Conservation (phyloP, 768 basidiomycete genomes). For the Boletus edulis region DNA sequence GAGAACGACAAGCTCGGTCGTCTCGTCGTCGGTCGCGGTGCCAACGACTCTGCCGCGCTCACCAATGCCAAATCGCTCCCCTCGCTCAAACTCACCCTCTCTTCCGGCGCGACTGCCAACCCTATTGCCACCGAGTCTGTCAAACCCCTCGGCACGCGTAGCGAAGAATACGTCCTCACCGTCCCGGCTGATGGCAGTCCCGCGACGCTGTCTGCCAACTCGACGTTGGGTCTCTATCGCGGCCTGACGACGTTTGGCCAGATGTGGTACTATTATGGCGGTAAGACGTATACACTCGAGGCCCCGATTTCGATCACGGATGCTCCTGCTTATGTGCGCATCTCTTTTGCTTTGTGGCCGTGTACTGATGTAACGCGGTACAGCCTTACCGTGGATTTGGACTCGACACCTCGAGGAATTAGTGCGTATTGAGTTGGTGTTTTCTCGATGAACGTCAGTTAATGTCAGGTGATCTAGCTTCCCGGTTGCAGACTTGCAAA, state of each 20-base stretch:
- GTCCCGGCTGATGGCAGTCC: slow-evolving; percentile 36
- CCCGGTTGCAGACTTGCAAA: slow-evolving; percentile 36
- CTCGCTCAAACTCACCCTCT: slow-evolving; percentile 29
- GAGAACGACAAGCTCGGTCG: slow-evolving; percentile 36
- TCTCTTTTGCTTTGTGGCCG: not conserved
- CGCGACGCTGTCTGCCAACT: slow-evolving; percentile 42
- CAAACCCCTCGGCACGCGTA: slow-evolving; percentile 33
- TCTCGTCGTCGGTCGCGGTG: slow-evolving; percentile 40
- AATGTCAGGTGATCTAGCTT: too few relatives aligned
- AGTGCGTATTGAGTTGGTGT: slow-evolving; percentile 19
- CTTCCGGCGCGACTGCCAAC: slow-evolving; percentile 7
- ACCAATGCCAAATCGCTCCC: slow-evolving; percentile 22
- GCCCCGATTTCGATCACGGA: slow-evolving; percentile 45
- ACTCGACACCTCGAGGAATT: slow-evolving; percentile 49
- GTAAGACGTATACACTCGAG: slow-evolving; percentile 35
- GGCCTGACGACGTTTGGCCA: slow-evolving; percentile 57
- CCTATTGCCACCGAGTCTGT: slow-evolving; percentile 38
- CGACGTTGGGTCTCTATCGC: slow-evolving; percentile 48
- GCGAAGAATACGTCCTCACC: slow-evolving; percentile 44
- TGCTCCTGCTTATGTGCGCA: slow-evolving; percentile 43
- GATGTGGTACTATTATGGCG: slow-evolving; percentile 43
- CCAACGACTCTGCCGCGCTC: slow-evolving; percentile 30
- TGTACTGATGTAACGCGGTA: not conserved
- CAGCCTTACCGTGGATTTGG: slow-evolving; percentile 40
- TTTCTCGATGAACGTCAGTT: not conserved